Base-by-base conservation (phyloP, 2,329 filamentous ascomycete genomes). In the Trichoderma pleuroti region DNA sequence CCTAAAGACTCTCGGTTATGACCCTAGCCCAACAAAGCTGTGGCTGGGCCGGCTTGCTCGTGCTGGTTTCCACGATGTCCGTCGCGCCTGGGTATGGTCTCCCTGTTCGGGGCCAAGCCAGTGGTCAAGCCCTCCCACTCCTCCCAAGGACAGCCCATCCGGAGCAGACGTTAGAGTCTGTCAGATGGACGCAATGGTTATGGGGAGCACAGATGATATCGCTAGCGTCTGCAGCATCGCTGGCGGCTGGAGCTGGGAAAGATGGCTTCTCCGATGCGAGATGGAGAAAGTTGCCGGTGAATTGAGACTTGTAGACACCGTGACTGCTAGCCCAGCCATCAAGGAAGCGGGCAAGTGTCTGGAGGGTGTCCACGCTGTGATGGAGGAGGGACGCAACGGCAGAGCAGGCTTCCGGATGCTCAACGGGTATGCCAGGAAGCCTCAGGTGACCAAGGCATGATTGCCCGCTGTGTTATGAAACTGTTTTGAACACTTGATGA, bases 181-280 rank as follows among this genome's bases (percentile, higher is more conserved):
- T 72, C 84, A 86, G 74, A 84, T 89, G 74, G 90, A 93, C 73
- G 90, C 90, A 21, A 86, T 88, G 78, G 84, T 89, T 0, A 82
- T 80, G 74, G 92, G 92, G 9, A 92, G 87, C 76, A 93, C 92
- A 0, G 88, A 90, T 63, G 88, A 90, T 77, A 88, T 91, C 16
- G 92, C 93, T 2, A 90, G 88, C 75, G 85, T 97, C 74, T 92
- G 92, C 14, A 94, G 94, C 24, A 83, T 98, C 52, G 89, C 95
- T 1, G 96, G 93, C 5, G 91, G 92, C 30, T 96, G 94, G 90
- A 90, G 91, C 79, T 99, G 94, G 95, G 96, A 99, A 86, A 92
- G 93, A 79, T 99, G 96, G 96, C 87, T 98, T 80, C 83, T 98
- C 74, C 93, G 93, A 77, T 87, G 95, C 76, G 92, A 96, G 82